A percentile compares a stretch with the other conserved stretches of the same genome.
Evolutionary conservation across 768 basidiomycete species (phyloP).

Genomic region (Agaricus blazei): DNA sequence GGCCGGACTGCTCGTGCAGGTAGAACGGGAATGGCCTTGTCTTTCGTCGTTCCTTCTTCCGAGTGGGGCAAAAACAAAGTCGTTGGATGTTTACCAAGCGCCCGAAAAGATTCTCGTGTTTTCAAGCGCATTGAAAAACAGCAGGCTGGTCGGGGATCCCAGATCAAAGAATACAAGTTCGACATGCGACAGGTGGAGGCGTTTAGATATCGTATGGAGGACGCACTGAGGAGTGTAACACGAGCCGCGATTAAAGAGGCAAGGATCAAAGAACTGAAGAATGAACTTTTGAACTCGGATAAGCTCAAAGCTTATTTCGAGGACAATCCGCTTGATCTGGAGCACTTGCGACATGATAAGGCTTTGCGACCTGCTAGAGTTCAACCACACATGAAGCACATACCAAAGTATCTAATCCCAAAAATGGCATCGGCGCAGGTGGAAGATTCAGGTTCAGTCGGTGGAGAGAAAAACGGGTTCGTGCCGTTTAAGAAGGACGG

Average conservation of each 20-base stretch:
- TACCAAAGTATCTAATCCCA: conserved; percentile 90
- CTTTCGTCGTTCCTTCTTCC: conserved; percentile 71
- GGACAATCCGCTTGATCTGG: conserved; percentile 91
- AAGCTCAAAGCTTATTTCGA: conserved; percentile 99
- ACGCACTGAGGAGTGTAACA: conserved; percentile 87
- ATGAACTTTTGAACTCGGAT: conserved; percentile 91
- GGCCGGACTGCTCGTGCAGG: conserved; percentile 97
- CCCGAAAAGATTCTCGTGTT: conserved; percentile 70
- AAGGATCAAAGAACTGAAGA: conserved; percentile 86
- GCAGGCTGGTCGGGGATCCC: conserved; percentile 54
- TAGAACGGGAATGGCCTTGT: conserved; percentile 85
- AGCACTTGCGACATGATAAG: conserved; percentile 91
- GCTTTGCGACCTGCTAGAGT: conserved; percentile 86
- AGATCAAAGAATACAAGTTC: conserved; percentile 87
- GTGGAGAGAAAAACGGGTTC: conserved; percentile 34
- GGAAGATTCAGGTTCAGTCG: conserved; percentile 22
- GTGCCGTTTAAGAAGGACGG: conserved; percentile 72
- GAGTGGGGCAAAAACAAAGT: conserved; percentile 73
- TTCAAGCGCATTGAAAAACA: conserved; percentile 75
- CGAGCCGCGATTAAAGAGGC: conserved; percentile 85
- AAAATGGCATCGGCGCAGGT: conserved; percentile 61
- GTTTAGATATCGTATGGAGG: conserved; percentile 97
- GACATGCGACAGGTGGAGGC: conserved; percentile 96
- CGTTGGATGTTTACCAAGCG: conserved; percentile 62
- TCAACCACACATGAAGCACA: conserved; percentile 93